These are phyloP conservation scores for Polyporus arcularius DNA, from an alignment of 768 basidiomycete species.

Conservation along the genomic window DNA sequence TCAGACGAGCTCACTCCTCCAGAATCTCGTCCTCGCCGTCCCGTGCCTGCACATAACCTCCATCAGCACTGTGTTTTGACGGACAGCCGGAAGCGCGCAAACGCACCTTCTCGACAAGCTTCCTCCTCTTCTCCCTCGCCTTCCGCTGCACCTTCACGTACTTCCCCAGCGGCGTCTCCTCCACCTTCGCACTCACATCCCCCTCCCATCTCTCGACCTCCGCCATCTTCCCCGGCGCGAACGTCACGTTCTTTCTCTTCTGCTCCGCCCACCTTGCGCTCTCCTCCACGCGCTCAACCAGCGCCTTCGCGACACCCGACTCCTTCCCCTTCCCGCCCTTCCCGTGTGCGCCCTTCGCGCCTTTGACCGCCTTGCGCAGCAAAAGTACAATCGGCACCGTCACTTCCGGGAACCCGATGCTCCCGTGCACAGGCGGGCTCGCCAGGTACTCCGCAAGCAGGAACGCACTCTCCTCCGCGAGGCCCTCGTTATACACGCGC, in stretches of 20 bases:
- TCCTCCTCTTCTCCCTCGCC: constrained; percentile 70
- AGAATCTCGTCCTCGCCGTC: constrained; percentile 72
- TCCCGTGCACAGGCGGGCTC: constrained; percentile 68
- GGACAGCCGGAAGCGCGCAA: not conserved
- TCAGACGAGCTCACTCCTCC: constrained; percentile 39
- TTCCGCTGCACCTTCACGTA: constrained; percentile 83
- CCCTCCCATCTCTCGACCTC: constrained; percentile 79
- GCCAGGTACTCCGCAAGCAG: constrained; percentile 83
- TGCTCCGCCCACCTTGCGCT: constrained; percentile 78
- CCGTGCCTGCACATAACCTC: constrained; percentile 51
- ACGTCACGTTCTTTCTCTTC: constrained; percentile 65
- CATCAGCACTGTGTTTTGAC: not conserved
- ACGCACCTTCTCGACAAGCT: constrained; percentile 73
- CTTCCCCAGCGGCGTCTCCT: constrained; percentile 76
- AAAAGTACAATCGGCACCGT: constrained; percentile 74
- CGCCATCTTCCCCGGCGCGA: constrained; percentile 69
- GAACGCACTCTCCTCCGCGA: constrained; percentile 81
- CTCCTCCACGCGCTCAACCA: constrained; percentile 88
- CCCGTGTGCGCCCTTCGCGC: constrained; percentile 38
- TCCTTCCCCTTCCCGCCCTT: constrained; percentile 48
- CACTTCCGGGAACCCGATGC: constrained; percentile 93
- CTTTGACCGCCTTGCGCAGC: constrained; percentile 75
- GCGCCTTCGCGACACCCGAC: constrained; percentile 61
- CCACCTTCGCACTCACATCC: constrained; percentile 54
- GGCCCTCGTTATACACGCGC: constrained; percentile 77